Evolutionary conservation across 202 grass and related monocot species (phyloP).

Genomic region (Zoysia matrella): DNA sequence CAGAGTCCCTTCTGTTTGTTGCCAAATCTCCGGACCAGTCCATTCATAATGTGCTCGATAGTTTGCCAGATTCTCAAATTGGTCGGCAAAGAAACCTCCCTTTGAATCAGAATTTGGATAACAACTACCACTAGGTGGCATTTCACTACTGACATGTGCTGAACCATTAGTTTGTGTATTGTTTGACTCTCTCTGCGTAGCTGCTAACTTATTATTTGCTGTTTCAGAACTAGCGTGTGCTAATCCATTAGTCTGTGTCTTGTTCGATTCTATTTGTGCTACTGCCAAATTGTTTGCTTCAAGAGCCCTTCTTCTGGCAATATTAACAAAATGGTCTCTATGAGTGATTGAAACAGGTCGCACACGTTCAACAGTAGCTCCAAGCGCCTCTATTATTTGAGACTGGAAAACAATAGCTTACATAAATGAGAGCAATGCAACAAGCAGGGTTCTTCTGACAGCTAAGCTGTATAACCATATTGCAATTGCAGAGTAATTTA

Average conservation of each 20-base stretch:
- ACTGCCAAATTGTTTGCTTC: slow-evolving; percentile 63
- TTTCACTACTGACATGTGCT: slow-evolving; percentile 44
- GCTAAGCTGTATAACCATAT: neutral
- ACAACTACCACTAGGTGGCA: slow-evolving; percentile 10
- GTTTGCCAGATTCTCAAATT: slow-evolving; percentile 97
- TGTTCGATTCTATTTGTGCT: slow-evolving; percentile 26
- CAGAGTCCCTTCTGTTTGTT: slow-evolving; percentile 69
- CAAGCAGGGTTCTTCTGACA: neutral
- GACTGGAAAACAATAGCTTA: slow-evolving; percentile 56
- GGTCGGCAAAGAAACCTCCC: slow-evolving; percentile 92
- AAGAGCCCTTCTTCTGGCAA: slow-evolving; percentile 87
- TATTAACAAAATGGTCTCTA: slow-evolving; percentile 90
- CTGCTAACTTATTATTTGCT: slow-evolving; percentile 26
- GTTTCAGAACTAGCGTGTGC: slow-evolving; percentile 41
- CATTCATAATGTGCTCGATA: slow-evolving; percentile 86
- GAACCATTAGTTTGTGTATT: slow-evolving; percentile 36
- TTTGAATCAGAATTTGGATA: slow-evolving; percentile 51
- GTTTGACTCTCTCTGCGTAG: slow-evolving; percentile 24
- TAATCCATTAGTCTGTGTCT: slow-evolving; percentile 36
- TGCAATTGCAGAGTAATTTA: neutral
- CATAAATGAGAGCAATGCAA: slow-evolving; percentile 35
- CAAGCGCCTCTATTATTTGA: slow-evolving; percentile 93
- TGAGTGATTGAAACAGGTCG: slow-evolving; percentile 95
- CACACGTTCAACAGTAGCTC: slow-evolving; percentile 89
- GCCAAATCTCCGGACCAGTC: slow-evolving; percentile 97